Conservation (phyloP, 2,329 filamentous ascomycete genomes). For the Exophiala calicioides region DNA sequence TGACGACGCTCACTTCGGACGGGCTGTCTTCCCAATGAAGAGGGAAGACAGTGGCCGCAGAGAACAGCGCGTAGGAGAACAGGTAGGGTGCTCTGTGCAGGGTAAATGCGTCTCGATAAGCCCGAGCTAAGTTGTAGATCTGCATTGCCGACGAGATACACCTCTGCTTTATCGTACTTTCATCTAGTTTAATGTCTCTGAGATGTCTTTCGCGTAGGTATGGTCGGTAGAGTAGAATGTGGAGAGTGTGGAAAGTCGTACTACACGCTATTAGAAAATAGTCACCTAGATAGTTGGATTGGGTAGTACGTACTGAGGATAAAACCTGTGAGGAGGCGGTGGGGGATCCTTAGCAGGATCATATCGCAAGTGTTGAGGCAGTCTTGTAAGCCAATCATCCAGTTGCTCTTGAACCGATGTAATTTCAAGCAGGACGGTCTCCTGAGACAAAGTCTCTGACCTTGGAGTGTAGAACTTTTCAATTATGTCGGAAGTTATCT, state of each 20-base stretch:
- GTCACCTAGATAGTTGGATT: no score
- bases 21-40: constrained; percentile 30
- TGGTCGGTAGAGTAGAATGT: constrained; percentile 1
- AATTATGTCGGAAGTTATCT: constrained; percentile 1
- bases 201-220: constrained; percentile 1
- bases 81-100: constrained; percentile 24
- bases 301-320: no score
- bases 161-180: background rate
- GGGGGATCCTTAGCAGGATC: background rate
- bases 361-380: constrained; percentile 5
- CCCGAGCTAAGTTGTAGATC: constrained; percentile 15
- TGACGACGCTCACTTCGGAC: constrained; percentile 26
- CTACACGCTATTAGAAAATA: no score
- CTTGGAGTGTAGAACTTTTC: background rate
- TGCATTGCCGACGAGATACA: background rate
- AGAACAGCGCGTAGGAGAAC: constrained; percentile 27
- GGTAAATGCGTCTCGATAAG: constrained; percentile 25
- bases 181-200: background rate
- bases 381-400: background rate
- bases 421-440: background rate
- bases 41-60: constrained; percentile 25
- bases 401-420: background rate
- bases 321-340: background rate
- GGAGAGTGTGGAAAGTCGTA: constrained; percentile 1
- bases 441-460: background rate